Evolutionary conservation across 2,329 filamentous ascomycete genomes (phyloP), one percentile per base, ranked within the genome.

Genomic region (Tothia fuscella): DNA sequence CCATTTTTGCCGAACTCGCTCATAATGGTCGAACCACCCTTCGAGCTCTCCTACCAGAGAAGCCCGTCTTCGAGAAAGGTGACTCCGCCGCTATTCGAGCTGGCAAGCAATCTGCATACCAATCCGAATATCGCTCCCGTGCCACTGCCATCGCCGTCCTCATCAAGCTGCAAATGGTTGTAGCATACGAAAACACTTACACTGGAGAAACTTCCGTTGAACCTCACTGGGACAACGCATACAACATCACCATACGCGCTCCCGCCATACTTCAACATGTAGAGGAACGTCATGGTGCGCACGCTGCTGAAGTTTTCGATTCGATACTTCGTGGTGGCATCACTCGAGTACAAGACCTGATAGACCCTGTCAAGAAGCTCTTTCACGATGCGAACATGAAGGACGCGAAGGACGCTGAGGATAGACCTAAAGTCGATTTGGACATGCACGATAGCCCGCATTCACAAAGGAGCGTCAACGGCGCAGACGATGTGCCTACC

Each of bases 141-240:
- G n/a, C n/a, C n/a, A n/a, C 6, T 62, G 87, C 82, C 16, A 71
- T 98, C 39, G 79, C 78, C 41, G 80, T 91, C 24, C 78, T 96
- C 48, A 74, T 93, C 31, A 89, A 96, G 57, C 83, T 94, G 57
- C 86, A 88, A 55, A 74, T 96, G 37, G 68, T 93, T 48, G 85
- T 78, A 58, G 81, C 88, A 60, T 72, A 78, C 49, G 75, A 77
- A 49, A 49, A 43, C 53, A 72, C 78, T 46, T 74, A 80, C 43
- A 71, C 75, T 32, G 72, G 71, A 34, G 59, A 70, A 38, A 82
- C 82, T 19, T 78, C 76, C 56, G 98, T 96, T 63, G 84, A 94
- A 58, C 82, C 86, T 45, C 87, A 95, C 53, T 69, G 79, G 56
- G 68, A 78, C 50, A 76, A 80, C 47, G 83, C 86, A 48, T 96